A percentile compares a stretch with the other conserved stretches of the same genome.
Conservation (phyloP, 83 land plant species). For the Isoetes engelmannii region DNA sequence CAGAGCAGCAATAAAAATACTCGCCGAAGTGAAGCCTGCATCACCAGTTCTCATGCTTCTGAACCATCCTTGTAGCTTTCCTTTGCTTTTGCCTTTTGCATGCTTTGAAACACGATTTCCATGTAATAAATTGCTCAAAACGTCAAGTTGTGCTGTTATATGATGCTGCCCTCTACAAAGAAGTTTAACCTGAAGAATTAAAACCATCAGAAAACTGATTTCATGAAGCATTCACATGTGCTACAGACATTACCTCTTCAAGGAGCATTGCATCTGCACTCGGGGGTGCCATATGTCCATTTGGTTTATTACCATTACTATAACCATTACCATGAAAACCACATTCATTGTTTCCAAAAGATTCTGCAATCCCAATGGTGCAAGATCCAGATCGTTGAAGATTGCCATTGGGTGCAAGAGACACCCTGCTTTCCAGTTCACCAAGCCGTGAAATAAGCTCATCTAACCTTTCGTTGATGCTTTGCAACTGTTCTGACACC, state of each 20-base stretch:
- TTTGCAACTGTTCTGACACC: slow-evolving; percentile 8
- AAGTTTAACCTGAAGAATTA: slow-evolving; percentile 14
- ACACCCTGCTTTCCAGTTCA: slow-evolving; percentile 17
- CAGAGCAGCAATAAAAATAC: neutral
- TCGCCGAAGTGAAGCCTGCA: slow-evolving; percentile 20
- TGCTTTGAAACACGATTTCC: slow-evolving; percentile 5
- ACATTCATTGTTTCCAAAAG: slow-evolving; percentile 19
- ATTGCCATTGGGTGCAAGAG: slow-evolving; percentile 1
- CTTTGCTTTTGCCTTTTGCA: slow-evolving; percentile 9
- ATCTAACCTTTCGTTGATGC: slow-evolving; percentile 16
- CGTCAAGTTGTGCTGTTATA: slow-evolving; percentile 21
- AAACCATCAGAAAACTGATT: neutral
- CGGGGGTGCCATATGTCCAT: neutral
- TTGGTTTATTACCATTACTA: neutral
- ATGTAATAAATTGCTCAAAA: slow-evolving; percentile 14
- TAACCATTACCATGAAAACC: neutral
- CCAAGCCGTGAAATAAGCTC: slow-evolving; percentile 15
- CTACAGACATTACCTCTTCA: neutral
- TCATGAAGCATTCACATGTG: neutral
- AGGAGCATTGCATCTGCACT: slow-evolving; percentile 2
- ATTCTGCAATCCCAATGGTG: slow-evolving; percentile 9
- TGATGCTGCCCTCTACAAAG: slow-evolving; percentile 25
- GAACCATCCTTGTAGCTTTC: slow-evolving; percentile 9
- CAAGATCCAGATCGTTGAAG: slow-evolving; percentile 9
- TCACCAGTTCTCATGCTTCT: slow-evolving; percentile 24